Evolutionary conservation across 768 basidiomycete genomes (phyloP).

Genomic region (Xerocomus brunneocitrinus): DNA sequence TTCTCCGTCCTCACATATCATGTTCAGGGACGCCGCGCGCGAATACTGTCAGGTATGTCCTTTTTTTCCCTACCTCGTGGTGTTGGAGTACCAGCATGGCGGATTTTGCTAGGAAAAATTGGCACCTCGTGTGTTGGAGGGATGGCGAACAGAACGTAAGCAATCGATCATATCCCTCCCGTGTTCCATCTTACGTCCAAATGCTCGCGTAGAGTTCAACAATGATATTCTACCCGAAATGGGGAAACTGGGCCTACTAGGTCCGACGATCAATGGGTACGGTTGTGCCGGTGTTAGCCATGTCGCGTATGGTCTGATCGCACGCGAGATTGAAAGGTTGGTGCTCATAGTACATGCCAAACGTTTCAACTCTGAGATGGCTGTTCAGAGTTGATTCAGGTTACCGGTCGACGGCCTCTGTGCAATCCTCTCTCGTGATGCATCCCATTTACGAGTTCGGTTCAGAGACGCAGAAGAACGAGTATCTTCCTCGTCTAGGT

Average conservation of each 20-base stretch:
- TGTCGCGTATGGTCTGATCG: slow-evolving; percentile 92
- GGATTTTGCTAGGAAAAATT: slow-evolving; percentile 61
- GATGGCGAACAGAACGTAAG: slow-evolving; percentile 83
- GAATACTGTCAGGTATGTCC: slow-evolving; percentile 70
- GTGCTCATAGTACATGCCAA: slow-evolving; percentile 5
- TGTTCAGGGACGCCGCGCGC: slow-evolving; percentile 68
- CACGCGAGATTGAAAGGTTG: slow-evolving; percentile 88
- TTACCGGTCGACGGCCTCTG: slow-evolving; percentile 91
- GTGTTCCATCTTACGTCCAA: neutral
- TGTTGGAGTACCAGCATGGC: neutral
- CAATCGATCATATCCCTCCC: neutral
- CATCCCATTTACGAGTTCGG: slow-evolving; percentile 90
- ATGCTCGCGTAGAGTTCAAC: slow-evolving; percentile 59
- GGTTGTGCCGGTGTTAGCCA: slow-evolving; percentile 90
- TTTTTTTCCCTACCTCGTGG: neutral
- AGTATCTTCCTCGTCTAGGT: slow-evolving; percentile 84
- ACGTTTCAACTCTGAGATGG: neutral
- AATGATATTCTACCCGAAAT: slow-evolving; percentile 77
- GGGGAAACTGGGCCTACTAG: slow-evolving; percentile 87
- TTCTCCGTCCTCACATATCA: neutral
- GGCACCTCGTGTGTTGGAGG: slow-evolving; percentile 82
- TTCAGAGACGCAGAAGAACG: slow-evolving; percentile 83
- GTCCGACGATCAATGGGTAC: slow-evolving; percentile 89
- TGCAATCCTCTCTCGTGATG: slow-evolving; percentile 96
- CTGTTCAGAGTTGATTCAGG: slow-evolving; percentile 83